These are phyloP conservation scores for Populus alba DNA, from an alignment of 345 rosid species.

Conservation along the genomic window DNA sequence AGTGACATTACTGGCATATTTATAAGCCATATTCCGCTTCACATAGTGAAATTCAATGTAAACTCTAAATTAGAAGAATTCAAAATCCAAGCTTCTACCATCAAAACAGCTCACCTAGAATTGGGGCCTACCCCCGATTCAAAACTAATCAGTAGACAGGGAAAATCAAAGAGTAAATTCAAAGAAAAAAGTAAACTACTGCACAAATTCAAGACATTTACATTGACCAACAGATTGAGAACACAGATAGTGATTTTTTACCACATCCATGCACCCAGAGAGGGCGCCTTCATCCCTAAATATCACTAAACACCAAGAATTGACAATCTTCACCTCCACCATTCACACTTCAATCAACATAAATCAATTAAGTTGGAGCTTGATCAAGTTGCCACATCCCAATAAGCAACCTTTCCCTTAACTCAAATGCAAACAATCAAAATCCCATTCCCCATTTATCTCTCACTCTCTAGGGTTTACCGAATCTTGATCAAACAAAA, in stretches of 20 bases:
- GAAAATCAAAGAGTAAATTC: neutral
- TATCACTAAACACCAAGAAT: neutral
- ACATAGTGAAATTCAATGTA: neutral
- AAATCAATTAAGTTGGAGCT: neutral
- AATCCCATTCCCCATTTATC: neutral
- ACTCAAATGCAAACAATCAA: neutral
- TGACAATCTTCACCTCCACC: neutral
- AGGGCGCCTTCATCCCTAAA: neutral
- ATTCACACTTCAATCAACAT: neutral
- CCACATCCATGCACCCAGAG: neutral
- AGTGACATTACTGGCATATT: neutral
- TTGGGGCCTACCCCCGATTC: neutral
- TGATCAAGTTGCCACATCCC: neutral
- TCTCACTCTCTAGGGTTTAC: conserved; percentile 4
- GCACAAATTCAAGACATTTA: neutral
- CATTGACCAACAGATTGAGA: neutral
- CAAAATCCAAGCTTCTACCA: neutral
- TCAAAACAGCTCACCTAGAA: neutral
- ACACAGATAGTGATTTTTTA: neutral
- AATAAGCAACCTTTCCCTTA: neutral
- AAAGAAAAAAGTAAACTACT: neutral
- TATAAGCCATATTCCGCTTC: neutral
- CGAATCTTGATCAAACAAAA: neutral
- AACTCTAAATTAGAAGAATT: neutral
- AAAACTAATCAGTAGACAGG: neutral